phyloP scores from a whole-genome alignment of 2,329 filamentous ascomycete genomes.

The Colletotrichum brevisporum region DNA sequence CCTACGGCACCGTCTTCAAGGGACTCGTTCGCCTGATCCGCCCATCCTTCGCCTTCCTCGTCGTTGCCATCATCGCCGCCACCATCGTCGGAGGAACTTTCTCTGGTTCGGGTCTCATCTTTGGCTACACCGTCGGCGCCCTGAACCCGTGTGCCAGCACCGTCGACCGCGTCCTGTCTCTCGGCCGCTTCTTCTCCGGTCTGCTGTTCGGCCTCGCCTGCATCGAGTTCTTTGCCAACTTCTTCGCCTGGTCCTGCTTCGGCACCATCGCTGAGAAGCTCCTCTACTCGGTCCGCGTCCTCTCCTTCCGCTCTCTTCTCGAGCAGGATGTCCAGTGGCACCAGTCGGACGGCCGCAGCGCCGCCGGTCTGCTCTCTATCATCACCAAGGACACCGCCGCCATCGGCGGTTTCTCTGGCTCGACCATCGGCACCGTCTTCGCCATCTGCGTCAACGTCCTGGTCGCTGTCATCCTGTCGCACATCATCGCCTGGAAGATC shows the following conservation, averaged over 20 bases:
- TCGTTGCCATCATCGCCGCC: conserved; percentile 64
- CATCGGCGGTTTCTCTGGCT: conserved; percentile 68
- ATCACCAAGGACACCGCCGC: conserved; percentile 70
- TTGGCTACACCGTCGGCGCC: conserved; percentile 71
- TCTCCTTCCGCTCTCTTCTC: conserved; percentile 70
- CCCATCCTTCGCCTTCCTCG: conserved; percentile 55
- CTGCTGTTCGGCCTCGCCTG: conserved; percentile 73
- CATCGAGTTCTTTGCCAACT: conserved; percentile 71
- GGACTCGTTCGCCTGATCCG: conserved; percentile 43
- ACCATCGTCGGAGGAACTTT: conserved; percentile 70
- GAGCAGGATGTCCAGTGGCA: conserved; percentile 73
- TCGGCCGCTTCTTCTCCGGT: conserved; percentile 67
- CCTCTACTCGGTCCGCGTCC: conserved; percentile 67
- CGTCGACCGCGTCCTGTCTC: conserved; percentile 60
- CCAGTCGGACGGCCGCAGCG: conserved; percentile 64
- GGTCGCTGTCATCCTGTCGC: conserved; percentile 66
- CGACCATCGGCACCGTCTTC: conserved; percentile 67
- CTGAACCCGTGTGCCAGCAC: conserved; percentile 67
- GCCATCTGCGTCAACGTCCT: conserved; percentile 68
- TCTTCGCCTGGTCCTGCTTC: conserved; percentile 69
- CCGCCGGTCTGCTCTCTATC: conserved; percentile 63
- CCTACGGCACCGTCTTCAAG: conserved; percentile 42
- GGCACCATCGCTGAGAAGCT: conserved; percentile 70
- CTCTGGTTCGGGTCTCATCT: conserved; percentile 70
- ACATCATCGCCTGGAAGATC: conserved; percentile 72